Conservation (phyloP, 331 rosid genomes). For the Acacia pycnantha region DNA sequence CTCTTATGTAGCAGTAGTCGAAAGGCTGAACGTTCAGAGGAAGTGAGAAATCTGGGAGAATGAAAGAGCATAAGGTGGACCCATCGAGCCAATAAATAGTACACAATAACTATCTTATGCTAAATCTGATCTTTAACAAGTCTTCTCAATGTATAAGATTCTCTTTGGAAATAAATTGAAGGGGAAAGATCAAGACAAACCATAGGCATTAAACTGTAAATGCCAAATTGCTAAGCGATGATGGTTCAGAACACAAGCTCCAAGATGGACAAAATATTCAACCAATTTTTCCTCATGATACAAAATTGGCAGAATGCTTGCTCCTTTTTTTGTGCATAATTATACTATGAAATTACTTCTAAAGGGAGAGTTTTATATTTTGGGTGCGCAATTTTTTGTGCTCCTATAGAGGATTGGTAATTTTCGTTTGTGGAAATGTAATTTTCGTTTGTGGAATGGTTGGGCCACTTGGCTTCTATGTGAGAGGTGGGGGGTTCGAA, state of each 20-base stretch:
- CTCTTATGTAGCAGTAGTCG: too few relatives aligned
- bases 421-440: too few relatives aligned
- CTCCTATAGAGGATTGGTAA: too few relatives aligned
- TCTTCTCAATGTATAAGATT: neutral
- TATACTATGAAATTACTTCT: neutral
- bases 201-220: neutral
- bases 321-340: conserved; percentile 10
- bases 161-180: neutral
- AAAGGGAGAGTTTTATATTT: neutral
- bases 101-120: neutral
- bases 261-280: conserved; percentile 5
- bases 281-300: conserved; percentile 9
- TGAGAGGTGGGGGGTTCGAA: too few relatives aligned
- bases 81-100: too few relatives aligned
- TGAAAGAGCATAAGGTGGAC: too few relatives aligned
- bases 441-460: too few relatives aligned
- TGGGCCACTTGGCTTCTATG: too few relatives aligned
- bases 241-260: neutral
- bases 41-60: too few relatives aligned
- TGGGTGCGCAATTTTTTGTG: neutral
- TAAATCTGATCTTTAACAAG: neutral
- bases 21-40: too few relatives aligned
- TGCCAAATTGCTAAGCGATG: conserved; percentile 1
- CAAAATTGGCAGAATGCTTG: conserved; percentile 9
- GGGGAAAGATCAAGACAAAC: neutral